Base-by-base conservation (phyloP, 306 rosid genomes). In the Abrus pulchellus region DNA sequence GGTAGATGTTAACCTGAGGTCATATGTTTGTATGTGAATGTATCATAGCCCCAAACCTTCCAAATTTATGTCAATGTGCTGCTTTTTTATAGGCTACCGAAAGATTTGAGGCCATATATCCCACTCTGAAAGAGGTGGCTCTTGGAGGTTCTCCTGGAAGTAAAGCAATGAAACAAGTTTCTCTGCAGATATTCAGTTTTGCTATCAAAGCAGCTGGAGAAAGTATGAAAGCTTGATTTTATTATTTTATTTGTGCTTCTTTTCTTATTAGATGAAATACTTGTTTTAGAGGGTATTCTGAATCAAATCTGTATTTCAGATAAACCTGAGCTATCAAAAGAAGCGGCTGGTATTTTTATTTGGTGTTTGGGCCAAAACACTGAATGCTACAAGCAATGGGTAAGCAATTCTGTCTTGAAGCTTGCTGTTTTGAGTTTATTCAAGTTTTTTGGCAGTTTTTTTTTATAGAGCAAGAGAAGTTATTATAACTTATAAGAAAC, bases 311-410 rank as follows among this genome's bases (percentile, higher is more conserved):
- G 53, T 80, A 80, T 80, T 53, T 57, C 92, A 93, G 99, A 86
- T 73, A 85, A 79, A 80, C 84, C 92, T 62, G 97, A 71, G 76
- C 75, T 93, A 80, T 90, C 97, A 74, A 84, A 86, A 29, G 97
- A 94, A 88, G 94, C 93, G 66, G 83, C 93, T 81, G 85, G 79
- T n/a, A 70, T 91, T 87, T 67, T 83, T 68, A 84, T 94, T 82
- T 91, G 95, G 99, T 91, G 97, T 87, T 86, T 94, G 85, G 81
- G 89, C 79, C 97, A 90, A 65, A 87, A 74, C 82, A 57, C 84
- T 66, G 93, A 90, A 74, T 90, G 91, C 89, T 91, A 81, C 88
- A 93, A 83, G 88, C 97, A 84, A 66, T 94, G 99, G 99, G 99
- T 93, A 85, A 92, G 97, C 83, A 50, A 6, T 62, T 83, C 68